phyloP scores from a whole-genome alignment of 139 green algal genomes.

The Ettlia oleoabundans region DNA sequence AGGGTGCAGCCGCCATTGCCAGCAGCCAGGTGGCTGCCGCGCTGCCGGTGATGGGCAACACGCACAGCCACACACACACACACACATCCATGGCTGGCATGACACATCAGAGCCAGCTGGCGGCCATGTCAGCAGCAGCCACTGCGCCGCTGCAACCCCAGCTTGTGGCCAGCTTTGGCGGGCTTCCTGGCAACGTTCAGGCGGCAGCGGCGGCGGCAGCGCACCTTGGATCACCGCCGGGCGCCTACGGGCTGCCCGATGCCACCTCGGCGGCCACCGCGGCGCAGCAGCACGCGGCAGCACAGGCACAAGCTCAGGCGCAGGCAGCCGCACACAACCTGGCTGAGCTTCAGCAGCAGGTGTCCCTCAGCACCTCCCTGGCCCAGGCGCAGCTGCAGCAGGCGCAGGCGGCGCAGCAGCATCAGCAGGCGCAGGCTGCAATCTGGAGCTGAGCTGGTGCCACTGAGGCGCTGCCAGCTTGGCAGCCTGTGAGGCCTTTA shows the following conservation, averaged over 20 bases:
- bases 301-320: constrained; percentile 21
- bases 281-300: constrained; percentile 12
- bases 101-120: neutral
- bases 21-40: constrained; percentile 2
- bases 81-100: neutral
- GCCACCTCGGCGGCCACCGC: neutral
- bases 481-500: no score
- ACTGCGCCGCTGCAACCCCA: neutral
- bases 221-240: constrained; percentile 27
- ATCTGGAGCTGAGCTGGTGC: constrained; percentile 43
- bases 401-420: constrained; percentile 33
- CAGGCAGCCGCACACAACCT: constrained; percentile 16
- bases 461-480: no score
- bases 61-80: neutral
- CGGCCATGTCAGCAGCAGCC: constrained; percentile 11
- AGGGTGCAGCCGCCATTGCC: constrained; percentile 24
- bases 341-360: constrained; percentile 30
- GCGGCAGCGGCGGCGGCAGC: constrained; percentile 3
- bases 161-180: constrained; percentile 4
- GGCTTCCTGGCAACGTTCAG: constrained; percentile 3
- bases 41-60: constrained; percentile 12
- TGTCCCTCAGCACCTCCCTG: constrained; percentile 25
- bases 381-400: constrained; percentile 32
- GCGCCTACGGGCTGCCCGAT: constrained; percentile 1
- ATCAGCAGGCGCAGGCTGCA: constrained; percentile 22